A percentile compares a stretch with the other conserved stretches of the same genome.
Conservation (phyloP, 345 rosid species). For the Sapria himalayana region DNA sequence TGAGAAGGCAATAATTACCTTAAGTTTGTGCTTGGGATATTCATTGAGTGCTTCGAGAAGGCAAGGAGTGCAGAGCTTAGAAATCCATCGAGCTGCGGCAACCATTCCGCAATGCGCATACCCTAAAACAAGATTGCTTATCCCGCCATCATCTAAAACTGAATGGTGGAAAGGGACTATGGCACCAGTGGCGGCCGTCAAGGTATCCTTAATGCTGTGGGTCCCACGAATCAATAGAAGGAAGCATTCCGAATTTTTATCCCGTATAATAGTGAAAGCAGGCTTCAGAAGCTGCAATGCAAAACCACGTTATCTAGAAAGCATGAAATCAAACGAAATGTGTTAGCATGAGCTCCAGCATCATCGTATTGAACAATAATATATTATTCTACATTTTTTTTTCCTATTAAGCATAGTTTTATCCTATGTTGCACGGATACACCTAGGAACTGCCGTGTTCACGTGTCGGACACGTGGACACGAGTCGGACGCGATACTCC, state of each 20-base stretch:
- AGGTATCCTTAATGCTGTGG: conserved; percentile 88
- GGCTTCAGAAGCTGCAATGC: conserved; percentile 77
- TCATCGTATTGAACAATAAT: too few species aligned
- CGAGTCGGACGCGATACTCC: too few species aligned
- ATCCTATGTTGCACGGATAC: too few species aligned
- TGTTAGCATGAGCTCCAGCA: too few species aligned
- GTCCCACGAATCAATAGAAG: conserved; percentile 87
- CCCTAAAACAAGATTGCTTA: conserved; percentile 84
- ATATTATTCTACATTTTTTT: too few species aligned
- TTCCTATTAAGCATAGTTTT: too few species aligned
- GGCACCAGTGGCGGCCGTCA: conserved; percentile 93
- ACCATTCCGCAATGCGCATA: conserved; percentile 99
- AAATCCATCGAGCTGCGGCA: conserved; percentile 99
- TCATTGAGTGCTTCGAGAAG: conserved; percentile 48
- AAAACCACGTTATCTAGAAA: conserved; percentile 2
- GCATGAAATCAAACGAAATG: not conserved
- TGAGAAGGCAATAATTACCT: conserved; percentile 32
- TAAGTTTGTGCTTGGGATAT: conserved; percentile 46
- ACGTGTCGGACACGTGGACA: too few species aligned
- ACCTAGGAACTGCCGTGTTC: too few species aligned
- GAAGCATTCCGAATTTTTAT: conserved; percentile 38
- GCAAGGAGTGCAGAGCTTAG: conserved; percentile 71
- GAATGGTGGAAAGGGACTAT: conserved; percentile 99
- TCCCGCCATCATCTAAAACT: conserved; percentile 81
- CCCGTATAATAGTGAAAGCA: conserved; percentile 73